A percentile compares a stretch with the other conserved stretches of the same genome.
Conservation (phyloP, 148 eudicot species). For the Simmondsia chinensis region DNA sequence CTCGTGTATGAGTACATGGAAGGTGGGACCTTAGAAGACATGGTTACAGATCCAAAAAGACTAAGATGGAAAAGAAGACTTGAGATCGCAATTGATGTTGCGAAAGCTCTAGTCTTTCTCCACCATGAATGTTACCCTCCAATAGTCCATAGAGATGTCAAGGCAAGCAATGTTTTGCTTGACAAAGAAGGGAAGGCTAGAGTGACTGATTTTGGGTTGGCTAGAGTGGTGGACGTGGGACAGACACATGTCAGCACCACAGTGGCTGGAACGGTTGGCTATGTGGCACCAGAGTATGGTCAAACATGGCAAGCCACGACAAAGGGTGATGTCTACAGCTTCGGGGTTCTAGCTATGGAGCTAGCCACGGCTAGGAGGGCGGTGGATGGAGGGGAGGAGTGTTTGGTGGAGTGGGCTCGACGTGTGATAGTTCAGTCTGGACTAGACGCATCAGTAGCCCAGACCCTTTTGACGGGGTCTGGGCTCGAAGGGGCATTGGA, state of each 20-base stretch:
- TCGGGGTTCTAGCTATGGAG: constrained; percentile 84
- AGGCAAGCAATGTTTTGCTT: constrained; percentile 85
- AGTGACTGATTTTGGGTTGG: constrained; percentile 88
- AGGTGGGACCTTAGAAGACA: constrained; percentile 82
- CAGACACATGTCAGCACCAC: constrained; percentile 79
- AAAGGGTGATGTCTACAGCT: constrained; percentile 95
- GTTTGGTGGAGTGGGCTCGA: constrained; percentile 75
- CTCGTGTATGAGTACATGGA: constrained; percentile 91
- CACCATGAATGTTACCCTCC: constrained; percentile 86
- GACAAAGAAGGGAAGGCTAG: constrained; percentile 65
- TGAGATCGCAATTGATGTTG: constrained; percentile 59
- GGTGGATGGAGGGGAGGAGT: constrained; percentile 75
- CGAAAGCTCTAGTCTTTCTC: constrained; percentile 67
- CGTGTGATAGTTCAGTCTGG: constrained; percentile 38
- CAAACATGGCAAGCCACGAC: constrained; percentile 97
- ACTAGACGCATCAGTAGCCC: constrained; percentile 18
- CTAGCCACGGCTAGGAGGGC: constrained; percentile 88
- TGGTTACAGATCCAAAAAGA: constrained; percentile 34
- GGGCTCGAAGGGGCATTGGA: constrained; percentile 45
- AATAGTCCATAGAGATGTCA: constrained; percentile 85
- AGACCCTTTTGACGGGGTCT: constrained; percentile 28
- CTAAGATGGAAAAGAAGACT: constrained; percentile 52
- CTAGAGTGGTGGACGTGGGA: constrained; percentile 65
- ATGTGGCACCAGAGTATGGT: constrained; percentile 90
- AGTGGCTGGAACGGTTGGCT: constrained; percentile 93